Evolutionary conservation across 2,329 filamentous ascomycete genomes (phyloP).

Genomic region (Paraphaeosphaeria sporulosa): DNA sequence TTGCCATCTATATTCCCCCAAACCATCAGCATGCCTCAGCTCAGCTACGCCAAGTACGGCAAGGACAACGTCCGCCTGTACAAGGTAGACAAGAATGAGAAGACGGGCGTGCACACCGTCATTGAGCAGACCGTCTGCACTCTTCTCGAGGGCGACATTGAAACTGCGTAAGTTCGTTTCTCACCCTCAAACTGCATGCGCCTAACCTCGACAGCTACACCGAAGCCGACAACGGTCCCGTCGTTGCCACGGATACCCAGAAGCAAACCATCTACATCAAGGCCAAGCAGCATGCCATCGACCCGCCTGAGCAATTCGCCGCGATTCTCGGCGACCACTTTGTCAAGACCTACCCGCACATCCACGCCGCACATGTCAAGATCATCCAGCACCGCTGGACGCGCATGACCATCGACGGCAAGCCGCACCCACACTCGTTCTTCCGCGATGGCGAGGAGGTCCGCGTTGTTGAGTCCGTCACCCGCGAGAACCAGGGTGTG

Average conservation of each 20-base stretch:
- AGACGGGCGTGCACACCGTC: constrained; percentile 81
- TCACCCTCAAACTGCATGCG: not conserved
- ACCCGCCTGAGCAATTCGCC: constrained; percentile 91
- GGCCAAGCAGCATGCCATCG: constrained; percentile 91
- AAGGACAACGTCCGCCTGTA: constrained; percentile 99
- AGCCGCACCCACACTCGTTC: constrained; percentile 95
- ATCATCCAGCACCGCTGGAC: constrained; percentile 90
- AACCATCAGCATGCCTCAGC: constrained; percentile 52
- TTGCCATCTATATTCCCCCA: not conserved
- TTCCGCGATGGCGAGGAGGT: constrained; percentile 88
- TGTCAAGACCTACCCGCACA: constrained; percentile 85
- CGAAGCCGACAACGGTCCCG: constrained; percentile 88
- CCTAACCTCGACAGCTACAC: constrained; percentile 73
- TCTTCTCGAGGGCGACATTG: constrained; percentile 91
- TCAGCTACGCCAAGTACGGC: constrained; percentile 74
- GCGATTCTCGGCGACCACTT: constrained; percentile 88
- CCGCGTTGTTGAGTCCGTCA: constrained; percentile 79
- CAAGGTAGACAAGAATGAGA: constrained; percentile 85
- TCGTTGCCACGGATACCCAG: constrained; percentile 96
- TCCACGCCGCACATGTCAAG: constrained; percentile 81
- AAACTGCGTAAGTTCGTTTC: constrained; percentile 69
- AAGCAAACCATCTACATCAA: constrained; percentile 93
- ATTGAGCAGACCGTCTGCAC: constrained; percentile 95
- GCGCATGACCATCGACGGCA: constrained; percentile 84
- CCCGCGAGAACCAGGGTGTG: constrained; percentile 72